Conservation (phyloP, 2,329 filamentous ascomycete species). For the Aspergillus ochraceoroseus region DNA sequence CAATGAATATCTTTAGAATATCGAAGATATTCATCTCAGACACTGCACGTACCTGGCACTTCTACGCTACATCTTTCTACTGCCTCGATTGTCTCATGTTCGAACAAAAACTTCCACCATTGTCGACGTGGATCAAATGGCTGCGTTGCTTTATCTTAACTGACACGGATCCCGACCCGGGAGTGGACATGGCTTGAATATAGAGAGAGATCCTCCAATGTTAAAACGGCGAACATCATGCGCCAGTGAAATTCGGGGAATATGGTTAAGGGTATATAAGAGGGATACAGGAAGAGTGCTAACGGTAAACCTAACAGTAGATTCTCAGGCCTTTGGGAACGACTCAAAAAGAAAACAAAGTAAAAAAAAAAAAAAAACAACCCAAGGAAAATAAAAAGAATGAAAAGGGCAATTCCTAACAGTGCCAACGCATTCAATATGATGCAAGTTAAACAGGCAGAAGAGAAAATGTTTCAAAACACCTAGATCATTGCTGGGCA, state of each 20-base stretch:
- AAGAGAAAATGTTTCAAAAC: slow-evolving; percentile 1
- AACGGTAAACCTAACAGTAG: neutral
- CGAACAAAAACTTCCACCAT: no score
- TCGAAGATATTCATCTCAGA: no score
- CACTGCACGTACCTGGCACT: no score
- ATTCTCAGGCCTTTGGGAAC: slow-evolving; percentile 3
- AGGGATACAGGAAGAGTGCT: slow-evolving; percentile 7
- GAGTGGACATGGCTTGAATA: no score
- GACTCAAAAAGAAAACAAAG: slow-evolving; percentile 13
- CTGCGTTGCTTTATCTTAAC: neutral
- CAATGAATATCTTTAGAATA: no score
- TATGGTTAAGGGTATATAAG: slow-evolving; percentile 23
- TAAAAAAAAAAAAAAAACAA: slow-evolving; percentile 13
- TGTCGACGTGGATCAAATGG: neutral
- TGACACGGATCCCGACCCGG: no score
- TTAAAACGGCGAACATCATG: slow-evolving; percentile 12
- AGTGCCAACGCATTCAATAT: slow-evolving; percentile 2
- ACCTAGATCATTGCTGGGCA: slow-evolving; percentile 1
- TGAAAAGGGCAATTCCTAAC: neutral
- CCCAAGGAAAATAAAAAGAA: neutral
- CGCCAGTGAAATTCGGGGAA: slow-evolving; percentile 9
- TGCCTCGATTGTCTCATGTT: no score
- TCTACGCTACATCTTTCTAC: no score
- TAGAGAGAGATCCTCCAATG: neutral
- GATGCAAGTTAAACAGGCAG: slow-evolving; percentile 1